Conservation (phyloP, 2,329 filamentous ascomycete genomes). For the Pseudogymnoascus sp. region DNA sequence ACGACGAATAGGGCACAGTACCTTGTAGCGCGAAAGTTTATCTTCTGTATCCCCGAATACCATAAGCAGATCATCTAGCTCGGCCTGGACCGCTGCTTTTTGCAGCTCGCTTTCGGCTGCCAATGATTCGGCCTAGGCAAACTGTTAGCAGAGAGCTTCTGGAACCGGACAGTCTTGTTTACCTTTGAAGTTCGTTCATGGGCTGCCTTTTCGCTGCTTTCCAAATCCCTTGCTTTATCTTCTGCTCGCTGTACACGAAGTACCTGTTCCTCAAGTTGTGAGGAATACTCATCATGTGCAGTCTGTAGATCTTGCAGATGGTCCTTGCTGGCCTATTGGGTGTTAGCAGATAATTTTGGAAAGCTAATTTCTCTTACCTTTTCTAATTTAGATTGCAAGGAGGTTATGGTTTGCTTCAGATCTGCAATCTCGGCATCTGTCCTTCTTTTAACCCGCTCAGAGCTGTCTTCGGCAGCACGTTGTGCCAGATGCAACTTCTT, state of each 20-base stretch:
- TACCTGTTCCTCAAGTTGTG: conserved; percentile 30
- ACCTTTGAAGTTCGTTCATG: conserved; percentile 29
- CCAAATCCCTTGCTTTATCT: conserved; percentile 39
- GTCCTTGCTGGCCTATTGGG: conserved; percentile 47
- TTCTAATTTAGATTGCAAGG: conserved; percentile 54
- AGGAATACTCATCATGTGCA: conserved; percentile 42
- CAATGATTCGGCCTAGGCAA: conserved; percentile 12
- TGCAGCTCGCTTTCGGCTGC: conserved; percentile 50
- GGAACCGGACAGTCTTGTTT: conserved; percentile 12
- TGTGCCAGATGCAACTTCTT: conserved; percentile 29
- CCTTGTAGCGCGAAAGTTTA: conserved; percentile 68
- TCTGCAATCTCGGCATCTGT: conserved; percentile 57
- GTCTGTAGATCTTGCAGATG: conserved; percentile 53
- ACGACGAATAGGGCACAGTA: conserved; percentile 32
- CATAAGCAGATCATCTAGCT: conserved; percentile 74
- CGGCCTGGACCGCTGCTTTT: conserved; percentile 56
- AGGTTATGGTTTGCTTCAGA: conserved; percentile 51
- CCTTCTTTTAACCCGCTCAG: conserved; percentile 40
- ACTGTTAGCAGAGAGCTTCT: conserved; percentile 13
- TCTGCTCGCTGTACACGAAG: conserved; percentile 25
- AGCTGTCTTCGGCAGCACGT: conserved; percentile 42
- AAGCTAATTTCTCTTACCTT: conserved; percentile 37
- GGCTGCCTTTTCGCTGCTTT: conserved; percentile 23
- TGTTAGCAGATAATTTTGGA: conserved; percentile 18
- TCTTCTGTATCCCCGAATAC: conserved; percentile 75